Evolutionary conservation across 179 eudicot genomes (phyloP).

Genomic region (Silene coronaria): DNA sequence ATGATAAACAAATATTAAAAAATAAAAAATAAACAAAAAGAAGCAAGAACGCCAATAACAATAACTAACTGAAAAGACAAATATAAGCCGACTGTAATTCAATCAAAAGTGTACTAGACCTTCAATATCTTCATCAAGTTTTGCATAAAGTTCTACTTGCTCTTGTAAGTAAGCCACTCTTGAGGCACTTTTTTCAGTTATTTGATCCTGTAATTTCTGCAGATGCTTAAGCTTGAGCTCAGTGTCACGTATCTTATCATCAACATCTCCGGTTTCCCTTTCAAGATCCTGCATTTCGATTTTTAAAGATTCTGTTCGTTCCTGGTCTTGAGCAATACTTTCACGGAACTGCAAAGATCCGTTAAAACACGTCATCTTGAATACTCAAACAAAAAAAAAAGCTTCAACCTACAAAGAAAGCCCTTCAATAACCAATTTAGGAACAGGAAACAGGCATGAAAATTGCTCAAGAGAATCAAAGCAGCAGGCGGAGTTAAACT

Average conservation of each 20-base stretch:
- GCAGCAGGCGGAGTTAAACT: background rate
- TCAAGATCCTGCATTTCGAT: constrained; percentile 66
- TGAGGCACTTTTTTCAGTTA: constrained; percentile 54
- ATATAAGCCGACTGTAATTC: background rate
- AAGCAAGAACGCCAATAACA: background rate
- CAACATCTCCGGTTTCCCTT: constrained; percentile 49
- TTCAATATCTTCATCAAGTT: constrained; percentile 64
- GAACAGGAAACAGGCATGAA: background rate
- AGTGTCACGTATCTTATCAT: constrained; percentile 53
- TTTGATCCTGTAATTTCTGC: constrained; percentile 52
- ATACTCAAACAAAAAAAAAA: background rate
- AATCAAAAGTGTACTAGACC: constrained; percentile 33
- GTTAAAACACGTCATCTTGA: constrained; percentile 19
- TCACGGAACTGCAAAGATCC: constrained; percentile 64
- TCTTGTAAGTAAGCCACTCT: constrained; percentile 54
- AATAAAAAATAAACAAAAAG: background rate
- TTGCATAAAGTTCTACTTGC: constrained; percentile 46
- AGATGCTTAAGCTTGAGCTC: constrained; percentile 63
- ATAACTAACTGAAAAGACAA: background rate
- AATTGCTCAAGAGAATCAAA: background rate
- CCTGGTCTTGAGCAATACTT: constrained; percentile 85
- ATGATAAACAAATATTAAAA: background rate
- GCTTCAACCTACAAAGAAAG: constrained; percentile 1
- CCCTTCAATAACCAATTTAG: background rate
- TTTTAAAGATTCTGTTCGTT: constrained; percentile 55